Evolutionary conservation across 2,329 filamentous ascomycete species (phyloP).

Genomic region (Ascochyta rabiei): DNA sequence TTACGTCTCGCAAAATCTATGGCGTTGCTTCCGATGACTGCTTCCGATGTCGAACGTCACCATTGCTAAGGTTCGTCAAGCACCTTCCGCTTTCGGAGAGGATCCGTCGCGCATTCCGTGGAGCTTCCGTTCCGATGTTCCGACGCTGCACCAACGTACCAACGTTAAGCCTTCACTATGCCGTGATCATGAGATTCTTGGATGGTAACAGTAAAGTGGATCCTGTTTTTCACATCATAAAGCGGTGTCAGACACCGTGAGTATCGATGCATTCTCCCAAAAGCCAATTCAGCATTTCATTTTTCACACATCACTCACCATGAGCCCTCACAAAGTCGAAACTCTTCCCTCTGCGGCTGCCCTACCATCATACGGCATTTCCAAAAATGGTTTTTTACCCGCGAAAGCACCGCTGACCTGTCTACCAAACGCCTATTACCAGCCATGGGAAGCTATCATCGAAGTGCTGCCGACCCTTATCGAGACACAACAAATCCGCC

Average conservation of each 20-base stretch:
- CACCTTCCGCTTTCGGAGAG: constrained; percentile 28
- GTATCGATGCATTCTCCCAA: constrained; percentile 9
- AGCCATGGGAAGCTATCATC: constrained; percentile 82
- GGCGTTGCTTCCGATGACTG: constrained; percentile 12
- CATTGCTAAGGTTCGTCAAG: neutral
- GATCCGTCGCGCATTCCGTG: neutral
- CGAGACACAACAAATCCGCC: constrained; percentile 74
- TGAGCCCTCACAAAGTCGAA: constrained; percentile 39
- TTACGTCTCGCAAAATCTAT: constrained; percentile 20
- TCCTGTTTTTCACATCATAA: constrained; percentile 18
- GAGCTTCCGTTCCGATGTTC: constrained; percentile 10
- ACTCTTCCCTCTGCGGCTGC: constrained; percentile 30
- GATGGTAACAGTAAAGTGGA: constrained; percentile 8
- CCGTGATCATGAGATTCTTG: constrained; percentile 15
- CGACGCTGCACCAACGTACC: constrained; percentile 4
- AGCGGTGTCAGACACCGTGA: constrained; percentile 24
- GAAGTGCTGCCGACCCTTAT: constrained; percentile 78
- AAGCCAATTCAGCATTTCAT: neutral
- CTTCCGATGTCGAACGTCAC: constrained; percentile 12
- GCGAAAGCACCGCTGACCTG: constrained; percentile 72
- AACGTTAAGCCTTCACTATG: constrained; percentile 4
- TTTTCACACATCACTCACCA: constrained; percentile 12
- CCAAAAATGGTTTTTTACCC: constrained; percentile 80
- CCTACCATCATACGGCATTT: constrained; percentile 78
- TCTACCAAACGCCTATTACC: constrained; percentile 82